Percentiles rank a stretch among this genome's conserved stretches.
Conservation (phyloP, 805 yeast species). For the Metschnikowia arizonensis region DNA sequence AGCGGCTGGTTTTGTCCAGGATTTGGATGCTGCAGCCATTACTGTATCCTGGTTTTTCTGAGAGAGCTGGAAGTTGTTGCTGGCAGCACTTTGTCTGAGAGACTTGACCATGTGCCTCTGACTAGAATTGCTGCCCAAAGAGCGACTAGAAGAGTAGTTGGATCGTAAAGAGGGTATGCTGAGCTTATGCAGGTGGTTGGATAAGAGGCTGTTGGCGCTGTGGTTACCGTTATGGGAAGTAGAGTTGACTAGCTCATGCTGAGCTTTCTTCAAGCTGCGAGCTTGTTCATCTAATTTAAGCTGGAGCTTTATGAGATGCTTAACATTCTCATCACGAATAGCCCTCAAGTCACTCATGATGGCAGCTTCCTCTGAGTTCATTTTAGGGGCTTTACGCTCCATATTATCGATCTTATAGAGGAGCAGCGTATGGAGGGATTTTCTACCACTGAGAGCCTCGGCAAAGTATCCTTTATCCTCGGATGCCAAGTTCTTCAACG, state of each 20-base stretch:
- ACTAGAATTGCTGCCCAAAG: conserved; percentile 11
- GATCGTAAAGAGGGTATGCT: conserved; percentile 28
- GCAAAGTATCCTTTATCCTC: conserved; percentile 53
- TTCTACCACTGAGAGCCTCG: conserved; percentile 71
- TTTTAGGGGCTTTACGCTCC: conserved; percentile 38
- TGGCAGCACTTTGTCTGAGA: conserved; percentile 9
- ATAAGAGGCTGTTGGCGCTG: background rate
- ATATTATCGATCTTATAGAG: conserved; percentile 52
- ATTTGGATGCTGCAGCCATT: conserved; percentile 16
- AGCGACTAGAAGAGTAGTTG: conserved; percentile 13
- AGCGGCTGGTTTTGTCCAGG: conserved; percentile 14
- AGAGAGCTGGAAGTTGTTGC: conserved; percentile 9
- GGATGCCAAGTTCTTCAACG: conserved; percentile 52
- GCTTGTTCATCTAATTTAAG: conserved; percentile 34
- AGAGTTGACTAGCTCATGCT: background rate
- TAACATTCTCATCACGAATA: conserved; percentile 41
- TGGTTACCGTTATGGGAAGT: background rate
- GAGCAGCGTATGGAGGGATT: conserved; percentile 58
- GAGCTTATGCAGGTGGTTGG: conserved; percentile 15
- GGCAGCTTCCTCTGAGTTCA: conserved; percentile 16
- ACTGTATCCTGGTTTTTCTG: conserved; percentile 21
- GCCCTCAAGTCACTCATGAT: conserved; percentile 27
- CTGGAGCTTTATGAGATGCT: conserved; percentile 40
- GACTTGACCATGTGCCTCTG: conserved; percentile 27
- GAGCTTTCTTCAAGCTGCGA: conserved; percentile 12